Conservation (phyloP, 2,329 filamentous ascomycete species). For the Canariomyces notabilis region DNA sequence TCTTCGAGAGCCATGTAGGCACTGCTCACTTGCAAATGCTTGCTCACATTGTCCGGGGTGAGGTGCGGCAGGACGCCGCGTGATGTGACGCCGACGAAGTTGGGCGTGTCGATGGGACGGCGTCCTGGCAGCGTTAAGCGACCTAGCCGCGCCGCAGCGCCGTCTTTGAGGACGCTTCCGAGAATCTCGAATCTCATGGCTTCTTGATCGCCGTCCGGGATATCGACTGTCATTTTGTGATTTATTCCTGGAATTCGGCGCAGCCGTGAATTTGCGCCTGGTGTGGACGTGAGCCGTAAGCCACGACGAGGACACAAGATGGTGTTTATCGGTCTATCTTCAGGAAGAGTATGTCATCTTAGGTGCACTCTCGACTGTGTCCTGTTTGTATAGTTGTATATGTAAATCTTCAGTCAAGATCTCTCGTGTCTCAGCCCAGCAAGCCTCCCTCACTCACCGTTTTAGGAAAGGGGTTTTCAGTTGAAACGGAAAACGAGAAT, state of each 20-base stretch:
- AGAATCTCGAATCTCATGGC: slow-evolving; percentile 44
- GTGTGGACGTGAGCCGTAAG: too few species aligned
- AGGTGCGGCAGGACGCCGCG: slow-evolving; percentile 83
- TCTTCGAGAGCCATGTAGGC: slow-evolving; percentile 86
- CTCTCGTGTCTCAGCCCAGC: not conserved
- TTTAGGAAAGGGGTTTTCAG: not conserved
- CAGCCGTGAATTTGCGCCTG: too few species aligned
- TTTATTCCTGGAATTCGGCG: not conserved
- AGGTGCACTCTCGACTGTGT: too few species aligned
- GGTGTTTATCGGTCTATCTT: too few species aligned
- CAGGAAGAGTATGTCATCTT: too few species aligned
- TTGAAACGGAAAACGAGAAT: not conserved
- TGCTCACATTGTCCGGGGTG: slow-evolving; percentile 73
- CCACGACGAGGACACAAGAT: too few species aligned
- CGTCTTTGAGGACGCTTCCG: slow-evolving; percentile 35
- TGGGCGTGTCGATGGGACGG: slow-evolving; percentile 71
- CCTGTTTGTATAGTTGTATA: too few species aligned
- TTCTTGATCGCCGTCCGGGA: slow-evolving; percentile 10
- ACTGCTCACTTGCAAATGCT: slow-evolving; percentile 60
- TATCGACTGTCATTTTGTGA: slow-evolving; percentile 15
- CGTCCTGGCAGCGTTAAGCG: slow-evolving; percentile 57
- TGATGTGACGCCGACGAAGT: slow-evolving; percentile 74
- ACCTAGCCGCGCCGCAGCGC: slow-evolving; percentile 58
- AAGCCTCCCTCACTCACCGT: too few species aligned
- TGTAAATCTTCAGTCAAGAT: not conserved